A percentile compares a stretch with the other conserved stretches of the same genome.
Conservation (phyloP, 2,329 filamentous ascomycete species). For the Cordyceps cateniannulata region DNA sequence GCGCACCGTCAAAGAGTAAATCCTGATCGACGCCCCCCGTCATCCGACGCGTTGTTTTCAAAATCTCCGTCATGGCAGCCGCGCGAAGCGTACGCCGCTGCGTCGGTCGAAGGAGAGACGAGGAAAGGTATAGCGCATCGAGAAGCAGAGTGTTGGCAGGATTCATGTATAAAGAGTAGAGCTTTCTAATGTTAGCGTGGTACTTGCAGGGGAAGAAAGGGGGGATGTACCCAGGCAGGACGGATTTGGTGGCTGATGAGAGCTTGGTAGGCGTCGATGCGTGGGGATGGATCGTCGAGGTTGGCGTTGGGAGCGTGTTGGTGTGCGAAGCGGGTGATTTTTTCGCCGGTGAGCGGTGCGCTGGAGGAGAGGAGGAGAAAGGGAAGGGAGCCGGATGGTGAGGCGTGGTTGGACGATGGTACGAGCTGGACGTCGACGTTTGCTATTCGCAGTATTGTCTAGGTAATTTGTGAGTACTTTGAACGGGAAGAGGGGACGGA, state of each 20-base stretch:
- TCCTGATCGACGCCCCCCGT: conserved; percentile 24
- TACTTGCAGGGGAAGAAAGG: not conserved
- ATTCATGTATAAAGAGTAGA: conserved; percentile 76
- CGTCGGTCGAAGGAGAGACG: conserved; percentile 56
- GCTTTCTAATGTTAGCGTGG: conserved; percentile 32
- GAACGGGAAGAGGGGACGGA: too few relatives aligned
- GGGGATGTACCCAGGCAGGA: conserved; percentile 67
- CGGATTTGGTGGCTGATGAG: conserved; percentile 73
- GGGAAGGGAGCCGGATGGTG: conserved; percentile 79
- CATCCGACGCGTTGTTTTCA: conserved; percentile 48
- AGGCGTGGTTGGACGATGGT: conserved; percentile 86
- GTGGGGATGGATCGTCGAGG: conserved; percentile 44
- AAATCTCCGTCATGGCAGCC: conserved; percentile 69
- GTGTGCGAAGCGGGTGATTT: conserved; percentile 62
- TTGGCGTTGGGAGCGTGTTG: conserved; percentile 30
- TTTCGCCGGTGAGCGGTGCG: conserved; percentile 41
- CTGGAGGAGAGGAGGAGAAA: conserved; percentile 55
- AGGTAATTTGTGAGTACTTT: not conserved
- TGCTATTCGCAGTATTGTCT: conserved; percentile 80
- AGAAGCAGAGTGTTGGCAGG: conserved; percentile 63
- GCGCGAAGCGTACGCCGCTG: conserved; percentile 60
- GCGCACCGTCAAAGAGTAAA: conserved; percentile 37
- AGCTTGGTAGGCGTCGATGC: conserved; percentile 69
- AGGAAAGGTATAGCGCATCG: conserved; percentile 64
- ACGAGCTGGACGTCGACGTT: conserved; percentile 59